Evolutionary conservation across 2,329 filamentous ascomycete species (phyloP), one percentile per base, ranked within the genome.

Genomic region (Xylariaceae sp.): DNA sequence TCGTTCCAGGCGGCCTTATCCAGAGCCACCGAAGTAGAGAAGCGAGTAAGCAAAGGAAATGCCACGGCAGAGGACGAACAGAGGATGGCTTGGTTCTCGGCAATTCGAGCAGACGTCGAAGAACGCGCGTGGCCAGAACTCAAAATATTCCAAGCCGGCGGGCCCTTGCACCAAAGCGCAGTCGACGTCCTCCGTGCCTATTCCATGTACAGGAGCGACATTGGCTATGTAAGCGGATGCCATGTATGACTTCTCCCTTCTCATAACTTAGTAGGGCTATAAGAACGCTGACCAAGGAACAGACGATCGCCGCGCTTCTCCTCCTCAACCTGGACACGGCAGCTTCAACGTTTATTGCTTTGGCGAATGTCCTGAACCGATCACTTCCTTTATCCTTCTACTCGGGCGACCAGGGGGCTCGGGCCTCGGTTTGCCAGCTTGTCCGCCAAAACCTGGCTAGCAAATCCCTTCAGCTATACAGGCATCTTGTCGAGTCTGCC

Each of bases 181-280:
- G 74, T 87, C 16, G 84, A 92, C 65, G 82, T 94, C 9, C 76
- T 92, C 56, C 84, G 84, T 63, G 89, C 89, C 6, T 92, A 92
- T 70, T 79, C 85, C 51, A 87, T 90, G 81, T 94, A 94, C 70
- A 80, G 89, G 56, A 86, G 84, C 61, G 89, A 94, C 66, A 87
- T 92, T 64, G 87, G 88, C 58, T 91, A 90, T 64, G 79, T 89
- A 53, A 78, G 80, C 57, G 87, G 88, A 50, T 88, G 86, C 61
- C 88, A 90, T 66, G 85, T 89, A 70, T 77, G 86, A 77, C 19
- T n/a, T 8, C n/a, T n/a, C 36, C 22, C 30, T 49, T 15, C 26
- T 50, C 9, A 32, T 16, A 7, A 30, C 30, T n/a, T 8, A 15
- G 3, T n/a, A 42, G 2, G 40, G 37, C 37, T 39, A 18, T 26